phyloP scores from a whole-genome alignment of 805 yeast species.

The Starmerella sirachaensis region DNA sequence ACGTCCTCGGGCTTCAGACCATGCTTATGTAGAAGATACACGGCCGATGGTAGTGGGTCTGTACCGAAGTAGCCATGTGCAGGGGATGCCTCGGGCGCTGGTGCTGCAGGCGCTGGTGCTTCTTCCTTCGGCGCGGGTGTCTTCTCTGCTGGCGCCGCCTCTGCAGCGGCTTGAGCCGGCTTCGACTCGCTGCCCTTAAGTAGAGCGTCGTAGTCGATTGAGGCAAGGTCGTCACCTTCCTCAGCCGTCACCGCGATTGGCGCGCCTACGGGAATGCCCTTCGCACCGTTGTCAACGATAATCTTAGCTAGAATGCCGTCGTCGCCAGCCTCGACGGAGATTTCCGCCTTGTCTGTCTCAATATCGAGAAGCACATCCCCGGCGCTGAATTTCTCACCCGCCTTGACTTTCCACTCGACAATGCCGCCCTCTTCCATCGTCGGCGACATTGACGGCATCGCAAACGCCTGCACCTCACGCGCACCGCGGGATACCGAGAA shows the following conservation, averaged over 20 bases:
- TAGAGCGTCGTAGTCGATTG: slow-evolving; percentile 47
- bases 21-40: slow-evolving; percentile 59
- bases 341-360: slow-evolving; percentile 95
- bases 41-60: slow-evolving; percentile 33
- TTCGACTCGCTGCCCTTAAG: slow-evolving; percentile 12
- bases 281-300: slow-evolving; percentile 53
- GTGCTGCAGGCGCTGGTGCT: slow-evolving; percentile 15
- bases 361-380: slow-evolving; percentile 97
- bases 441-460: slow-evolving; percentile 98
- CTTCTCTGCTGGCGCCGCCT: slow-evolving; percentile 12
- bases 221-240: slow-evolving; percentile 64
- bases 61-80: slow-evolving; percentile 43
- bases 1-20: slow-evolving; percentile 55
- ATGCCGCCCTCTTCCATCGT: slow-evolving; percentile 96
- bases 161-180: slow-evolving; percentile 4
- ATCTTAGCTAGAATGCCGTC: slow-evolving; percentile 85
- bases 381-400: slow-evolving; percentile 55
- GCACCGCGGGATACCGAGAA: slow-evolving; percentile 3
- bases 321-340: slow-evolving; percentile 93
- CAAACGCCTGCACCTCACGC: slow-evolving; percentile 33
- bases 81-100: slow-evolving; percentile 10
- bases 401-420: slow-evolving; percentile 76
- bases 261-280: slow-evolving; percentile 70
- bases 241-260: slow-evolving; percentile 87
- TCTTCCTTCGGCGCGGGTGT: slow-evolving; percentile 3